These are phyloP conservation scores for Tulasnella sp. DNA, from an alignment of 768 basidiomycete genomes.

Conservation along the genomic window DNA sequence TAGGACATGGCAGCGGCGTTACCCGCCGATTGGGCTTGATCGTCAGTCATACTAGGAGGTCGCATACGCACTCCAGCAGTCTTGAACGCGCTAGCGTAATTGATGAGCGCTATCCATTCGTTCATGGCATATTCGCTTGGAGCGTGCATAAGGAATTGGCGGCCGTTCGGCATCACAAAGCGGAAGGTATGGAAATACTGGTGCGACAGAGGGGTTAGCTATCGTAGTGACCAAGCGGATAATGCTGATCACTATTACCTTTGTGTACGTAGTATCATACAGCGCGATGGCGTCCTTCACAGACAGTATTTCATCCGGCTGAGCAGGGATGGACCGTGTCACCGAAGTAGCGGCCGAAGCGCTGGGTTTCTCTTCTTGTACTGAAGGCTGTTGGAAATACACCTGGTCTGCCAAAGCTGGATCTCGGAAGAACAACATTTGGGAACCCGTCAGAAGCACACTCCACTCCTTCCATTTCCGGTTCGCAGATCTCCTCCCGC, in stretches of 20 bases:
- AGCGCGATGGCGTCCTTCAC: slow-evolving; percentile 70
- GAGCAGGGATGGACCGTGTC: slow-evolving; percentile 25
- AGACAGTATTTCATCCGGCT: slow-evolving; percentile 77
- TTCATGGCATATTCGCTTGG: slow-evolving; percentile 59
- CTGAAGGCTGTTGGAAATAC: not conserved
- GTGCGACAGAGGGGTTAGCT: not conserved
- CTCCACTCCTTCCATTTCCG: slow-evolving; percentile 85
- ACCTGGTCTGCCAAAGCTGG: slow-evolving; percentile 35
- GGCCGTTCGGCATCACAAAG: slow-evolving; percentile 60
- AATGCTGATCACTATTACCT: slow-evolving; percentile 37
- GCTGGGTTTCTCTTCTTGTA: slow-evolving; percentile 14
- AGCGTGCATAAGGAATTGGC: slow-evolving; percentile 72
- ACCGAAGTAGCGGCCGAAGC: slow-evolving; percentile 20
- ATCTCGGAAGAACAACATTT: slow-evolving; percentile 83
- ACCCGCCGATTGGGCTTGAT: slow-evolving; percentile 65
- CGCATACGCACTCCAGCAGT: slow-evolving; percentile 73
- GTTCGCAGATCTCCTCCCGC: slow-evolving; percentile 59
- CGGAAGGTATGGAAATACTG: slow-evolving; percentile 66
- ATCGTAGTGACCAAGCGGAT: not conserved
- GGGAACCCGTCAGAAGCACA: slow-evolving; percentile 78
- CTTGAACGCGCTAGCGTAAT: slow-evolving; percentile 90
- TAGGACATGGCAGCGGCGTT: slow-evolving; percentile 79
- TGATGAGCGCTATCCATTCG: slow-evolving; percentile 83
- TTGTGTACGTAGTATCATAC: slow-evolving; percentile 61
- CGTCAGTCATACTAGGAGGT: slow-evolving; percentile 50